These are phyloP conservation scores for Melocanna baccifera DNA, from an alignment of 176 grass and related monocot species.

Conservation along the genomic window DNA sequence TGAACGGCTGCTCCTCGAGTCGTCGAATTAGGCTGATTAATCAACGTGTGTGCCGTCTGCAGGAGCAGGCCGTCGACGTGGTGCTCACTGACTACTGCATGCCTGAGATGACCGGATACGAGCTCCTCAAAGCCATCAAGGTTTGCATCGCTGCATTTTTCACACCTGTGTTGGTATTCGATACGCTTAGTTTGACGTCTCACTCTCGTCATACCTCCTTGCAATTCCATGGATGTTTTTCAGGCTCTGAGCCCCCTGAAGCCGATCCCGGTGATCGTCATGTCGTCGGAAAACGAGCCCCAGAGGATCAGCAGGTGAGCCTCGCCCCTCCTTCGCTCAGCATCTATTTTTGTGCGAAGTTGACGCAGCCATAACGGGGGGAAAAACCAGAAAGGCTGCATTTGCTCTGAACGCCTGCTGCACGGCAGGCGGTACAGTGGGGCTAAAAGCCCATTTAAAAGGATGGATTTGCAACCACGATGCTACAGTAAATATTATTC, in stretches of 20 bases:
- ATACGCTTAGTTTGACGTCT: neutral
- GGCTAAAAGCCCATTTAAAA: neutral
- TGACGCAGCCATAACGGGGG: neutral
- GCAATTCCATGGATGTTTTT: conserved; percentile 14
- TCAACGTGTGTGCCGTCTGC: neutral
- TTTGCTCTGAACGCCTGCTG: neutral
- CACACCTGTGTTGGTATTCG: neutral
- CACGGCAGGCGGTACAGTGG: neutral
- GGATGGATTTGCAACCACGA: neutral
- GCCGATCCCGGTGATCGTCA: conserved; percentile 87
- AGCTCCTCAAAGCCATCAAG: conserved; percentile 93
- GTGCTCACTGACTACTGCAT: conserved; percentile 98
- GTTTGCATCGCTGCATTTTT: conserved; percentile 24
- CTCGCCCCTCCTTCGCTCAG: neutral
- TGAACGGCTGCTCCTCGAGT: neutral
- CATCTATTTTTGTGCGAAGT: conserved; percentile 11
- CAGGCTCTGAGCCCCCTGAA: conserved; percentile 72
- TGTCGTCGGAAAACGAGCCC: conserved; percentile 98
- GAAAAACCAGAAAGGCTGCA: neutral
- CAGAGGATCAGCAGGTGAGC: conserved; percentile 90
- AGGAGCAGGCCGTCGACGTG: conserved; percentile 86
- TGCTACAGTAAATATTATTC: conserved; percentile 17
- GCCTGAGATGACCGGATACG: conserved; percentile 98
- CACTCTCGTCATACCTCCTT: neutral
- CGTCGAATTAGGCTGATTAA: neutral